Percentiles rank a stretch among this genome's conserved stretches.
phyloP scores from a whole-genome alignment of 306 rosid species.

The Vachellia collinsii region DNA sequence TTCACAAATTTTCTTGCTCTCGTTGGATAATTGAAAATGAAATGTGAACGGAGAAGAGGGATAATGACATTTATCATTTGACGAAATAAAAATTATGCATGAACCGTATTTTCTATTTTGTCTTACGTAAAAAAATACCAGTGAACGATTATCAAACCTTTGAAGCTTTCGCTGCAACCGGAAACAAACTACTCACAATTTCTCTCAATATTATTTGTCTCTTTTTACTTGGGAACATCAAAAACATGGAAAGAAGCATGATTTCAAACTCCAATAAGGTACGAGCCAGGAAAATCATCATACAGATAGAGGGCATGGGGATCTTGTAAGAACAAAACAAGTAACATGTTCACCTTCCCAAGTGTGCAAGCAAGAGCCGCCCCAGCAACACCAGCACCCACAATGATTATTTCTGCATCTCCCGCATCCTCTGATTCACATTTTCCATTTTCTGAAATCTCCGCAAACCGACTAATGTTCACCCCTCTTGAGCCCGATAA shows the following conservation, averaged over 20 bases:
- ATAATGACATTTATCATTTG: not conserved
- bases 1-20: not conserved
- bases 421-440: constrained; percentile 20
- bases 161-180: constrained; percentile 1
- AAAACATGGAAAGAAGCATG: not conserved
- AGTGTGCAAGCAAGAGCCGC: constrained; percentile 93
- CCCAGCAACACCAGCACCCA: constrained; percentile 96
- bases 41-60: not conserved
- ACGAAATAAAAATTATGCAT: not conserved
- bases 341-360: constrained; percentile 57
- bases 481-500: constrained; percentile 24
- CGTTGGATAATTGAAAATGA: not conserved
- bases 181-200: not conserved
- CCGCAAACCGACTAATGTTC: constrained; percentile 20
- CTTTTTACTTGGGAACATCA: not conserved
- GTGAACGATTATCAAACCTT: not conserved
- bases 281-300: not conserved
- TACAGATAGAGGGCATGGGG: not conserved
- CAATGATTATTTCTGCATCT: constrained; percentile 58
- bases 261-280: not conserved
- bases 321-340: not conserved
- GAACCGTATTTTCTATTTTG: not conserved
- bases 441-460: constrained; percentile 35
- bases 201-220: not conserved
- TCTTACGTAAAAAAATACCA: not conserved